A percentile compares a stretch with the other conserved stretches of the same genome.
Conservation (phyloP, 2,329 filamentous ascomycete genomes). For the Xylariaceae sp. region DNA sequence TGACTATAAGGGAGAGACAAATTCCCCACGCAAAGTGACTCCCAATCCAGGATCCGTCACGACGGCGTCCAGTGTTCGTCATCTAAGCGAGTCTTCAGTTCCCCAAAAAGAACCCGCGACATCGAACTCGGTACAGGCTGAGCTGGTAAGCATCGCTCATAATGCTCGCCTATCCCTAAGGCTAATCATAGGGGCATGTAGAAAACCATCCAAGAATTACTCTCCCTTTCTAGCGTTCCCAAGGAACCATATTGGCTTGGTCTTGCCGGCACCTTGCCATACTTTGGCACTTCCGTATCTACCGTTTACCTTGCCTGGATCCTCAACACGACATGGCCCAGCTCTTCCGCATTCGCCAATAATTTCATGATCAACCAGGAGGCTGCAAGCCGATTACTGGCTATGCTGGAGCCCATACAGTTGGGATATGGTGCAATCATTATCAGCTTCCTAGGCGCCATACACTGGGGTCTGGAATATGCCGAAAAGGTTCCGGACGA, state of each 20-base stretch:
- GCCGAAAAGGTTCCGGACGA: constrained; percentile 58
- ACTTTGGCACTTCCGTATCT: constrained; percentile 74
- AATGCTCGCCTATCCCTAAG: not conserved
- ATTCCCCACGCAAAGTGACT: constrained; percentile 51
- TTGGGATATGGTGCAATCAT: constrained; percentile 89
- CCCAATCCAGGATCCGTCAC: constrained; percentile 57
- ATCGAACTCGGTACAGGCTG: constrained; percentile 36
- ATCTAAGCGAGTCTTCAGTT: constrained; percentile 39
- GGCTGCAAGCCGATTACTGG: constrained; percentile 65
- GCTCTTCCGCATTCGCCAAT: constrained; percentile 58
- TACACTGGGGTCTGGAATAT: constrained; percentile 90
- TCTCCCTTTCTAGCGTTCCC: constrained; percentile 59
- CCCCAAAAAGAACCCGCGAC: constrained; percentile 27
- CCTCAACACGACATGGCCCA: constrained; percentile 61
- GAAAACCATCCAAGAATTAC: constrained; percentile 63
- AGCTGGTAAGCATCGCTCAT: constrained; percentile 46
- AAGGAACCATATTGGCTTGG: constrained; percentile 63
- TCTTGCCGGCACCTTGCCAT: constrained; percentile 75
- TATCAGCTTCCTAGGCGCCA: constrained; percentile 86
- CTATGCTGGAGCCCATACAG: constrained; percentile 77
- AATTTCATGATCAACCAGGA: constrained; percentile 61
- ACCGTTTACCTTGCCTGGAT: constrained; percentile 81
- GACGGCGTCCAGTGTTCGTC: constrained; percentile 49
- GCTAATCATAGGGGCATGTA: constrained; percentile 29
- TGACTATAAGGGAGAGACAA: constrained; percentile 48